Conservation (phyloP, 306 rosid species). For the Lupinus albus region DNA sequence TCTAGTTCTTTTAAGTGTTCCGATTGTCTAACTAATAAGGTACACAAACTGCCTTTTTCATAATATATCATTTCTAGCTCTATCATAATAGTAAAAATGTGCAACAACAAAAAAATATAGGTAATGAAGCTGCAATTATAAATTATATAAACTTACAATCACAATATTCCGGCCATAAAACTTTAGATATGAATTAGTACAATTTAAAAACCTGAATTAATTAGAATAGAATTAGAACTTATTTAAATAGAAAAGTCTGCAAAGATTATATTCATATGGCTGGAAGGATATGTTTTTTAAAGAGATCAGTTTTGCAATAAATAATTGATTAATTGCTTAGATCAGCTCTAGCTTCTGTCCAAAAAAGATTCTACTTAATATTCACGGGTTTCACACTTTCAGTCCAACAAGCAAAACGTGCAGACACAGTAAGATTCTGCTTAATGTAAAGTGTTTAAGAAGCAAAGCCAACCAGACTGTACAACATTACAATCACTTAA, state of each 20-base stretch:
- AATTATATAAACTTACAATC: no score
- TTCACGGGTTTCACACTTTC: conserved; percentile 25
- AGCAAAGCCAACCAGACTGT: conserved; percentile 37
- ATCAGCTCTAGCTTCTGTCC: conserved; percentile 14
- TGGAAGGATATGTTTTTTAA: conserved; percentile 28
- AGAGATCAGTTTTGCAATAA: conserved; percentile 4
- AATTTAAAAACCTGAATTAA: not conserved
- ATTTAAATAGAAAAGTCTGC: conserved; percentile 10
- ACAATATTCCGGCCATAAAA: no score
- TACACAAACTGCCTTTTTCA: no score
- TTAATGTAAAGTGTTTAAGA: conserved; percentile 36
- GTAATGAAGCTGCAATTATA: no score
- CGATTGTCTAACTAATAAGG: no score
- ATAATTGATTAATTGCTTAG: conserved; percentile 21
- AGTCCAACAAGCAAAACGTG: conserved; percentile 51
- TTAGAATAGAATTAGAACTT: not conserved
- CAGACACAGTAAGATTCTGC: conserved; percentile 32
- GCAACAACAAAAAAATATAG: no score
- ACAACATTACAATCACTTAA: conserved; percentile 20
- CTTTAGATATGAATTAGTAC: no score
- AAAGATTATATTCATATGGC: not conserved
- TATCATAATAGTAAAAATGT: no score
- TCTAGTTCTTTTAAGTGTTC: no score
- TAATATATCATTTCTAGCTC: no score
- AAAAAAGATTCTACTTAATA: conserved; percentile 39